phyloP scores from a whole-genome alignment of 495 filamentous ascomycete species.

The Penicillium malachiteum region DNA sequence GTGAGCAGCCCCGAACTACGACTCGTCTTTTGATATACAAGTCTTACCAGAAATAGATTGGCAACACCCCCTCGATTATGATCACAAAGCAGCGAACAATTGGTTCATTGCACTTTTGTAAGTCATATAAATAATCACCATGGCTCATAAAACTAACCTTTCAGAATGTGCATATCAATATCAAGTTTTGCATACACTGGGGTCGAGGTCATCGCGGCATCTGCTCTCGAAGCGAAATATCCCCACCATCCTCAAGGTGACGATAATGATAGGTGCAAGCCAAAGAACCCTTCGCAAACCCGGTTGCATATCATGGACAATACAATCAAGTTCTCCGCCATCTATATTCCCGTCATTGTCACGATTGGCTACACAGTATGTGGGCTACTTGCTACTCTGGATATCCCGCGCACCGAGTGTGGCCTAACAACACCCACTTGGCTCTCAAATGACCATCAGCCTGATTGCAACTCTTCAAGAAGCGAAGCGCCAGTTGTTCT shows the following conservation, averaged over 20 bases:
- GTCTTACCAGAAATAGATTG: conserved; percentile 4
- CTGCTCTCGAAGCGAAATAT: conserved; percentile 44
- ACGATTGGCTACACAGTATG: conserved; percentile 3
- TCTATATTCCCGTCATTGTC: conserved; percentile 30
- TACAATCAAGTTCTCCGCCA: conserved; percentile 31
- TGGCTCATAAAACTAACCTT: conserved; percentile 2
- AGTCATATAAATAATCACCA: conserved; percentile 1
- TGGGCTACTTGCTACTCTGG: conserved; percentile 32
- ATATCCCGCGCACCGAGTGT: conserved; percentile 37
- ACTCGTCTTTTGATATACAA: no score
- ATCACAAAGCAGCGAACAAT: conserved; percentile 25
- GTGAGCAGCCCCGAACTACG: conserved; percentile 9
- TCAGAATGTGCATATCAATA: conserved; percentile 39
- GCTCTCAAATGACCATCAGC: conserved; percentile 4
- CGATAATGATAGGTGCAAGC: no score
- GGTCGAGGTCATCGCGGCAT: conserved; percentile 43
- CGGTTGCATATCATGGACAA: conserved; percentile 8
- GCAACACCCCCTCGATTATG: conserved; percentile 10
- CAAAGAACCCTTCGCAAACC: neutral
- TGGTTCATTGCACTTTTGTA: conserved; percentile 37
- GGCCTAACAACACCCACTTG: conserved; percentile 32
- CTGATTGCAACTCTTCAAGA: no score
- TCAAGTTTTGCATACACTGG: conserved; percentile 46
- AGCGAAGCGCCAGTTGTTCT: conserved; percentile 38
- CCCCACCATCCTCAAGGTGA: neutral